Evolutionary conservation across 2,329 filamentous ascomycete genomes (phyloP), one percentile per base, ranked within the genome.

Genomic region (Penicillium glabrum): DNA sequence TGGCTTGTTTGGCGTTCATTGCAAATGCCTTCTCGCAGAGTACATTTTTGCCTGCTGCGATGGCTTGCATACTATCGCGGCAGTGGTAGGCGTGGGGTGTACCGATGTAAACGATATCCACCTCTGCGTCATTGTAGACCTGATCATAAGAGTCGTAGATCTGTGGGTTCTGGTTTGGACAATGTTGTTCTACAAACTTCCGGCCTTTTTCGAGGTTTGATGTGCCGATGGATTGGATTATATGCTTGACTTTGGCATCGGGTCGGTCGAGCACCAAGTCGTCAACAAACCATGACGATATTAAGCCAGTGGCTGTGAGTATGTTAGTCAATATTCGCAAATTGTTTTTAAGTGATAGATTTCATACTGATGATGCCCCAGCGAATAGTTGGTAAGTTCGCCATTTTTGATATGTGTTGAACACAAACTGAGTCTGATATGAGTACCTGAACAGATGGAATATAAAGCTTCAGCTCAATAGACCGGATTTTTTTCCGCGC

Each of bases 91-190:
- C 66, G 51, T 76, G 75, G 1, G 71, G 70, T 7, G 83, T 72
- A 10, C 80, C 77, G 51, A 84, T 79, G 66, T 83, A 84, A 45
- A 85, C 77, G 19, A 76, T 78, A 39, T 82, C 77, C 49, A 85
- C 77, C 3, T 65, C 53, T 1, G 58, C 24, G 45, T 70, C 65
- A 3, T 54, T 19, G 21, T 60, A 62, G 10, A 62, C 45, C 16
- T 53, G 52, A 6, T 50, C 29, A 33, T 61, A 56, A 10, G 46
- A 48, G 11, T 43, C 46, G 29, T 63, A 63, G 13, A 57, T 52
- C 14, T n/a, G 24, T 8, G 58, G 54, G 9, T 1, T 57, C n/a
- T 59, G 33, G 3, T 26, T 26, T 3, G 62, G 63, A 29, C 57
- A 60, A 55, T 65, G 58, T 57, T 74, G 74, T 7, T 66, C 59